phyloP scores from a whole-genome alignment of 169 alveolate species.

The Miamiensis avidus region DNA sequence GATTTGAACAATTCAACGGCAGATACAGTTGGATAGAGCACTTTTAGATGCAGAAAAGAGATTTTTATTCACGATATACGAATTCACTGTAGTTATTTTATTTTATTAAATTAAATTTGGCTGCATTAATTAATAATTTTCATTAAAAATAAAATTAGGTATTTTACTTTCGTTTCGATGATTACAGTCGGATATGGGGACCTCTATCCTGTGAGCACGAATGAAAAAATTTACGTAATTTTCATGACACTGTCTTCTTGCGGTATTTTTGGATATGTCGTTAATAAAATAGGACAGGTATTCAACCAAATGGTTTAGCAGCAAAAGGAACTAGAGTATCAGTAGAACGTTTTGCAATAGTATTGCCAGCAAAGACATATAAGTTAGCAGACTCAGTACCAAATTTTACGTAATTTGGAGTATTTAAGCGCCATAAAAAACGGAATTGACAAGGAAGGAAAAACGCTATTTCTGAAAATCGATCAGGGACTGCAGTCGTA shows the following conservation, averaged over 20 bases:
- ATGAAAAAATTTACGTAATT: slow-evolving; percentile 23
- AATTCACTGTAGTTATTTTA: not conserved
- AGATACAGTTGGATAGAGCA: not conserved
- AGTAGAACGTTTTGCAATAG: too few species aligned
- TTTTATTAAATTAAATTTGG: not conserved
- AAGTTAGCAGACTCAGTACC: not conserved
- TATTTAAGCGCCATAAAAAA: too few species aligned
- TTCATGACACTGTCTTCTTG: slow-evolving; percentile 1
- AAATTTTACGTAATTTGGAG: not conserved
- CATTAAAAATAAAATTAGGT: not conserved
- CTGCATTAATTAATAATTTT: not conserved
- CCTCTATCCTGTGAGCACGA: slow-evolving; percentile 22
- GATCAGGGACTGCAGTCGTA: not conserved
- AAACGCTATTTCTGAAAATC: not conserved
- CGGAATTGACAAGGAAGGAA: not conserved
- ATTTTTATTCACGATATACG: not conserved
- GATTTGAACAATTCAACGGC: not conserved
- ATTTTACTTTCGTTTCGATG: slow-evolving; percentile 37
- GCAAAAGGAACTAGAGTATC: not conserved
- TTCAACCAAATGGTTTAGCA: not conserved
- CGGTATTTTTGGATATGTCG: slow-evolving; percentile 22
- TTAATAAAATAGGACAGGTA: slow-evolving; percentile 12
- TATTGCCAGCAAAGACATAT: not conserved
- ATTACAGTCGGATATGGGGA: slow-evolving; percentile 48
- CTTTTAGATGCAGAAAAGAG: not conserved